Evolutionary conservation across 306 rosid species (phyloP).

Genomic region (Vigna radiata): DNA sequence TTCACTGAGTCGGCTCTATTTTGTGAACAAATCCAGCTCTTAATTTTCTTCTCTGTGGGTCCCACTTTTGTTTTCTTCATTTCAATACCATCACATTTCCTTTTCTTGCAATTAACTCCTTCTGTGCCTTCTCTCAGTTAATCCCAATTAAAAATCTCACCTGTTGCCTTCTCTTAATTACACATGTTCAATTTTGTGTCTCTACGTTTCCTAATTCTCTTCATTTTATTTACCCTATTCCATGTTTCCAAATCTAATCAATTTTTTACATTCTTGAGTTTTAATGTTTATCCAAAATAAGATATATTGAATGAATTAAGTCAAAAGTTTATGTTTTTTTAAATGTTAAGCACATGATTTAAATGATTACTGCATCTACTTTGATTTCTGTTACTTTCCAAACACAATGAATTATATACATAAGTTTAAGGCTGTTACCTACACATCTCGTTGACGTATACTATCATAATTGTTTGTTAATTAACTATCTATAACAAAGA

Average conservation of each 20-base stretch:
- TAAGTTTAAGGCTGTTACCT: neutral
- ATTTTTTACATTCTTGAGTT: neutral
- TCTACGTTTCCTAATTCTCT: neutral
- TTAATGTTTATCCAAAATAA: neutral
- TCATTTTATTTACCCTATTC: neutral
- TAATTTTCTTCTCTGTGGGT: constrained; percentile 35
- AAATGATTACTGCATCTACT: constrained; percentile 1
- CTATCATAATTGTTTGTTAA: neutral
- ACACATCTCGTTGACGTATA: constrained; percentile 1
- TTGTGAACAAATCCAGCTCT: constrained; percentile 34
- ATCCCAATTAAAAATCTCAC: neutral
- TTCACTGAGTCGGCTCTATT: constrained; percentile 40
- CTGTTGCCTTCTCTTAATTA: neutral
- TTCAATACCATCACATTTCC: neutral
- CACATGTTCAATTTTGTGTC: neutral
- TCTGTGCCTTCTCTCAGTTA: constrained; percentile 21
- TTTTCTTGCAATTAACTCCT: constrained; percentile 34
- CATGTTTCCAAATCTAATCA: neutral
- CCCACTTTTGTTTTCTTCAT: constrained; percentile 40
- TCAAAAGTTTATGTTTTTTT: neutral
- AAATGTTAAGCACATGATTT: constrained; percentile 10
- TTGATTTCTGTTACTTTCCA: neutral
- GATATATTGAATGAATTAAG: neutral
- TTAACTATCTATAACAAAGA: too few species aligned
- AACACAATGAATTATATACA: constrained; percentile 1